Percentiles rank a stretch among this genome's conserved stretches.
Conservation (phyloP, 805 yeast genomes). For the Cyberlindnera euphorbiiphila region DNA sequence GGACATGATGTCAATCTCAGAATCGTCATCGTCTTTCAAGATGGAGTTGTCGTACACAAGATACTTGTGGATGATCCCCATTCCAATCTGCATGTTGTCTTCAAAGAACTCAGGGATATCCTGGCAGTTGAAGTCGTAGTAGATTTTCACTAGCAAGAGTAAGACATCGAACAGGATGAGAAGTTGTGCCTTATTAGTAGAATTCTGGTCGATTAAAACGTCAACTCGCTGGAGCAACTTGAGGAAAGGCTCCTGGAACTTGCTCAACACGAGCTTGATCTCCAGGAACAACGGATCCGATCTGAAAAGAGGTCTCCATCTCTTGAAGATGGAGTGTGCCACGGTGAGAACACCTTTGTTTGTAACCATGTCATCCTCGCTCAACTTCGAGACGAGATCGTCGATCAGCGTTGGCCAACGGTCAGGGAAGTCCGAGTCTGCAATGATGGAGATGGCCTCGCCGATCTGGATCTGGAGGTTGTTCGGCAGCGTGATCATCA, state of each 20-base stretch:
- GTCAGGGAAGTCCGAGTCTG: slow-evolving; percentile 94
- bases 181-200: slow-evolving; percentile 46
- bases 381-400: slow-evolving; percentile 64
- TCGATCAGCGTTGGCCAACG: slow-evolving; percentile 79
- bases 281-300: slow-evolving; percentile 87
- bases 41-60: slow-evolving; percentile 55
- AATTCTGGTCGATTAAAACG: slow-evolving; percentile 47
- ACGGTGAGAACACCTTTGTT: slow-evolving; percentile 87
- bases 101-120: slow-evolving; percentile 98
- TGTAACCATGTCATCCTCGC: slow-evolving; percentile 59
- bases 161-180: slow-evolving; percentile 63
- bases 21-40: slow-evolving; percentile 53
- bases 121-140: slow-evolving; percentile 93
- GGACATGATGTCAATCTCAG: slow-evolving; percentile 64
- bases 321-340: slow-evolving; percentile 91
- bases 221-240: slow-evolving; percentile 67
- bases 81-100: slow-evolving; percentile 73
- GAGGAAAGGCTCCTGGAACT: slow-evolving; percentile 78
- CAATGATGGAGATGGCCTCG: slow-evolving; percentile 87
- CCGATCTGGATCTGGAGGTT: slow-evolving; percentile 90
- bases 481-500: slow-evolving; percentile 80
- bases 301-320: slow-evolving; percentile 94
- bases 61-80: slow-evolving; percentile 81
- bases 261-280: slow-evolving; percentile 79
- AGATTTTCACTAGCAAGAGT: slow-evolving; percentile 70